A percentile compares a stretch with the other conserved stretches of the same genome.
phyloP scores from a whole-genome alignment of 192 early-diverging fungal species.

The Entomortierella chlamydospora region DNA sequence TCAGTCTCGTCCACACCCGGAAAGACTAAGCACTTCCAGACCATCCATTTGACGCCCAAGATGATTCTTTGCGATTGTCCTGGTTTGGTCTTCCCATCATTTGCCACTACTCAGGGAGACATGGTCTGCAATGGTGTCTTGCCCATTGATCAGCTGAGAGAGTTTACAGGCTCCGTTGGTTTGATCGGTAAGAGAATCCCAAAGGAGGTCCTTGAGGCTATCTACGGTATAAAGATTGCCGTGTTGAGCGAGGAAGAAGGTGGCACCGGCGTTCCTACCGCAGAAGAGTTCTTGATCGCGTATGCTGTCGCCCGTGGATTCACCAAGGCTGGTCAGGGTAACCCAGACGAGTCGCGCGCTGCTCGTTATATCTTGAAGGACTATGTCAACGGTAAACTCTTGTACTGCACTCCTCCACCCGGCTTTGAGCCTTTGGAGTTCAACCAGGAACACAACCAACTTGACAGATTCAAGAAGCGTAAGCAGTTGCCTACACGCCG shows the following conservation, averaged over 20 bases:
- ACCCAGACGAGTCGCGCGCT: conserved; percentile 97
- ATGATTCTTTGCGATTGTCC: conserved; percentile 98
- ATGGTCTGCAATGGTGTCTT: conserved; percentile 99
- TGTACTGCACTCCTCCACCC: conserved; percentile 92
- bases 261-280: conserved; percentile 81
- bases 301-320: conserved; percentile 96
- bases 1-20: conserved; percentile 97
- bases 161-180: conserved; percentile 88
- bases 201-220: conserved; percentile 85
- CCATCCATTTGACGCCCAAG: conserved; percentile 88
- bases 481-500: conserved; percentile 53
- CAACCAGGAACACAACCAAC: conserved; percentile 85
- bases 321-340: conserved; percentile 92
- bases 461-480: conserved; percentile 64
- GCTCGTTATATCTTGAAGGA: conserved; percentile 98
- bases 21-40: conserved; percentile 99
- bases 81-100: conserved; percentile 98
- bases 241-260: conserved; percentile 81
- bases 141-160: conserved; percentile 98
- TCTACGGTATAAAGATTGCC: conserved; percentile 93
- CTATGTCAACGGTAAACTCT: conserved; percentile 93
- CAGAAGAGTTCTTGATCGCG: conserved; percentile 88
- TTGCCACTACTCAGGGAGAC: conserved; percentile 98
- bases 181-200: conserved; percentile 89
- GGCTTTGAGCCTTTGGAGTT: conserved; percentile 72